Percentiles rank a stretch among this genome's conserved stretches.
Evolutionary conservation across 208 protist species (phyloP).

Genomic region (Leishmania tropica): DNA sequence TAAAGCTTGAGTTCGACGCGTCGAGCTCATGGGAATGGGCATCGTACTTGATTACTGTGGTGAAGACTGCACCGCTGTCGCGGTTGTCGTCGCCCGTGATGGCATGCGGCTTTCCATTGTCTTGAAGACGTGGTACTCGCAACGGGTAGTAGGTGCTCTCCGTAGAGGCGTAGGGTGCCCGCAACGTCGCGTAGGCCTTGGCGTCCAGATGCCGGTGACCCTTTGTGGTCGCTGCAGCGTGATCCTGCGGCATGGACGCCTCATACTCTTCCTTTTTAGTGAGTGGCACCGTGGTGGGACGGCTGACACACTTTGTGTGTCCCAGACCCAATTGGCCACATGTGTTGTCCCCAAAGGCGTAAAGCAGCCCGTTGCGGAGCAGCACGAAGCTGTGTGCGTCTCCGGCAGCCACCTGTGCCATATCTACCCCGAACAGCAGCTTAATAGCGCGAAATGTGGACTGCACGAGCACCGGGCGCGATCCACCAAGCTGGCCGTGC

Average conservation of each 20-base stretch:
- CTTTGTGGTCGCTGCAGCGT: background rate
- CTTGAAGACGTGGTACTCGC: conserved; percentile 61
- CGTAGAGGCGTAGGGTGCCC: conserved; percentile 62
- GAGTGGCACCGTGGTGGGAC: conserved; percentile 22
- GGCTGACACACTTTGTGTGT: conserved; percentile 38
- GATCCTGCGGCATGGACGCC: background rate
- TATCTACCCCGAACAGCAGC: conserved; percentile 76
- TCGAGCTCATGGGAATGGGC: background rate
- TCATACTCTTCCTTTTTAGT: background rate
- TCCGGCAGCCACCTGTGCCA: conserved; percentile 57
- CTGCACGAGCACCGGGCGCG: conserved; percentile 48
- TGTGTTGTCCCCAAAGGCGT: conserved; percentile 83
- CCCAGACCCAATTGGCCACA: conserved; percentile 82
- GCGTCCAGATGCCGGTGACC: conserved; percentile 42
- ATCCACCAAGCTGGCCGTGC: conserved; percentile 67
- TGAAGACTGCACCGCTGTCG: conserved; percentile 1
- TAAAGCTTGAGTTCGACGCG: background rate
- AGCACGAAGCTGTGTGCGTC: conserved; percentile 84
- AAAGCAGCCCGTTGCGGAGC: conserved; percentile 67
- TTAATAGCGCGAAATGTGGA: conserved; percentile 70
- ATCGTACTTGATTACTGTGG: background rate
- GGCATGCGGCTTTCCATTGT: conserved; percentile 35
- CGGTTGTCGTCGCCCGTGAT: conserved; percentile 23
- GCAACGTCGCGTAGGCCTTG: conserved; percentile 51
- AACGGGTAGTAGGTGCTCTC: conserved; percentile 75